A percentile compares a stretch with the other conserved stretches of the same genome.
These are phyloP conservation scores for Iberis pinnata DNA, from an alignment of 345 rosid genomes.

Conservation along the genomic window DNA sequence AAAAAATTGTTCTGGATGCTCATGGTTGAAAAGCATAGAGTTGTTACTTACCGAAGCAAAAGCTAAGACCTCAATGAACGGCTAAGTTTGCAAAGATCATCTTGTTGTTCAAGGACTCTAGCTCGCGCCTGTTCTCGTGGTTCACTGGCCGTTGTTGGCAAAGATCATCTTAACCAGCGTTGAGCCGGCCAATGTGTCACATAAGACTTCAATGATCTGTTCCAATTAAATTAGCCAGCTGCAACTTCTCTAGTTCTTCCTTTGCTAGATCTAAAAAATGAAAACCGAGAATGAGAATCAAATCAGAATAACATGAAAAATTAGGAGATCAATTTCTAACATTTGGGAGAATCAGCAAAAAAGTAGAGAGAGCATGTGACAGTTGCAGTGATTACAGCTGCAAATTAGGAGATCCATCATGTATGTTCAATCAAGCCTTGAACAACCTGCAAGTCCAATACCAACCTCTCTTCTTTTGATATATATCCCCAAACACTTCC, in stretches of 20 bases:
- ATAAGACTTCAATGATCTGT: too few relatives aligned
- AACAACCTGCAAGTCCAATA: too few relatives aligned
- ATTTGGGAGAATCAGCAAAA: constrained; percentile 86
- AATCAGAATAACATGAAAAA: background rate
- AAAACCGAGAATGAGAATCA: constrained; percentile 15
- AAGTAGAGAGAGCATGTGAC: constrained; percentile 89
- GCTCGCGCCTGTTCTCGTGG: constrained; percentile 69
- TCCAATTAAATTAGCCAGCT: too few relatives aligned
- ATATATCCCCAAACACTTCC: too few relatives aligned
- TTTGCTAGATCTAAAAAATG: constrained; percentile 68
- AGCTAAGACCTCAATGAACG: constrained; percentile 86
- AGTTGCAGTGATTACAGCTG: constrained; percentile 83
- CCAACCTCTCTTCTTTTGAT: too few relatives aligned
- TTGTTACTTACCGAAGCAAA: constrained; percentile 73
- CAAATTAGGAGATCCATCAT: too few relatives aligned
- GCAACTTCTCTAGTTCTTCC: too few relatives aligned
- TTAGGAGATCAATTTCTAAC: constrained; percentile 27
- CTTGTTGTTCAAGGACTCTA: constrained; percentile 62
- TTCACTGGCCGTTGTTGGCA: constrained; percentile 53
- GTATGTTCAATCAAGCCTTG: too few relatives aligned
- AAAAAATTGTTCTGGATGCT: constrained; percentile 9
- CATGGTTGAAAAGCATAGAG: constrained; percentile 12
- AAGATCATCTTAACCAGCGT: too few relatives aligned
- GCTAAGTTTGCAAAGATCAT: constrained; percentile 75
- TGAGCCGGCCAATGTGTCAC: too few relatives aligned